phyloP scores from a whole-genome alignment of 345 rosid genomes.

The Boechera stricta region DNA sequence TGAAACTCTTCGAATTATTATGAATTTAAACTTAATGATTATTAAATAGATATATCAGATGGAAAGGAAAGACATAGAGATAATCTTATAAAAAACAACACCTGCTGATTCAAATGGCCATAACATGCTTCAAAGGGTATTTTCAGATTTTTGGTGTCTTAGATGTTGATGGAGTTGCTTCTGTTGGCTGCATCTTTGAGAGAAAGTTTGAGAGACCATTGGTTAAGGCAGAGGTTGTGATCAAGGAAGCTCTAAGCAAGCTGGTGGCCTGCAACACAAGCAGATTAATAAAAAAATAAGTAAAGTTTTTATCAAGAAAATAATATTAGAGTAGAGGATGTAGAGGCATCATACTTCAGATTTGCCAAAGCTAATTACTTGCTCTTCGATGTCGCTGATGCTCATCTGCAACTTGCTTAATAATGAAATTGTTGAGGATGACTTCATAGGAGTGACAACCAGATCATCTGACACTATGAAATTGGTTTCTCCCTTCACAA shows the following conservation, averaged over 20 bases:
- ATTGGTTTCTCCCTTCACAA: slow-evolving; percentile 23
- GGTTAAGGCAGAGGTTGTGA: slow-evolving; percentile 27
- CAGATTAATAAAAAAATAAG: background rate
- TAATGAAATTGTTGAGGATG: slow-evolving; percentile 29
- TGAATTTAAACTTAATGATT: too few species aligned
- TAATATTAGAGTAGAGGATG: background rate
- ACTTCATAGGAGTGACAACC: slow-evolving; percentile 28
- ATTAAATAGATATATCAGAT: too few species aligned
- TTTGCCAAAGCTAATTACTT: slow-evolving; percentile 34
- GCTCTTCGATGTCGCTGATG: slow-evolving; percentile 30
- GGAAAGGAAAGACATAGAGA: background rate
- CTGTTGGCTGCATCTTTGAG: slow-evolving; percentile 3
- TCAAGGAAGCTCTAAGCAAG: slow-evolving; percentile 33
- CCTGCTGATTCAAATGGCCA: background rate
- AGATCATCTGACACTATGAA: slow-evolving; percentile 40
- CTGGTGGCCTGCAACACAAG: slow-evolving; percentile 29
- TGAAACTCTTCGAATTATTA: too few species aligned
- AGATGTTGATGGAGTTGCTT: slow-evolving; percentile 7
- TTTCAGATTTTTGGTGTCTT: slow-evolving; percentile 20
- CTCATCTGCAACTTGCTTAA: slow-evolving; percentile 26
- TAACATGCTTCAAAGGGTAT: slow-evolving; percentile 12
- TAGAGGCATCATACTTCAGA: slow-evolving; percentile 1
- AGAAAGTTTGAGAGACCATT: slow-evolving; percentile 33
- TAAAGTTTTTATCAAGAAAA: background rate
- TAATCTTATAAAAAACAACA: background rate